These are phyloP conservation scores for Caloboletus inedulis DNA, from an alignment of 1,284 basidiomycete genomes.

Conservation along the genomic window DNA sequence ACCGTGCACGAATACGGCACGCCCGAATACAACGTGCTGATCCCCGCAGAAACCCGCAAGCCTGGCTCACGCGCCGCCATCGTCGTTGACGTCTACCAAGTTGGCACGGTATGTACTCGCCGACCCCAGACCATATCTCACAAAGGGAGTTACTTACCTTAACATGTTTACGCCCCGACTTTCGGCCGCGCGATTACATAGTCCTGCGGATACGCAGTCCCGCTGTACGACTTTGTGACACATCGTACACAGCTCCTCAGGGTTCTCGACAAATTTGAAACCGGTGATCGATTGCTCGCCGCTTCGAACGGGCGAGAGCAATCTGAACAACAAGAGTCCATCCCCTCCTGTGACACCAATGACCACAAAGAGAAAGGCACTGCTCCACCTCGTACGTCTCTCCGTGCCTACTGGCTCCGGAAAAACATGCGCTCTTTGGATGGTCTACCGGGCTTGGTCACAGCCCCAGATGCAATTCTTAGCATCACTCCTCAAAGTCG, in stretches of 20 bases:
- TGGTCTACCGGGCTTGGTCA: slow-evolving; percentile 40
- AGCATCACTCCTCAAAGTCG: slow-evolving; percentile 8
- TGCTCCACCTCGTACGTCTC: slow-evolving; percentile 31
- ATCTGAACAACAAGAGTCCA: background rate
- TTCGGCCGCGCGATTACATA: slow-evolving; percentile 19
- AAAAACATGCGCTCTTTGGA: slow-evolving; percentile 48
- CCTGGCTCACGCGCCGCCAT: slow-evolving; percentile 53
- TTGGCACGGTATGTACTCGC: slow-evolving; percentile 44
- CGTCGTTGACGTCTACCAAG: slow-evolving; percentile 49
- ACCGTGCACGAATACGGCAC: slow-evolving; percentile 52
- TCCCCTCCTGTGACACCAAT: slow-evolving; percentile 1
- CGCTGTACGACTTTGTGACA: slow-evolving; percentile 46
- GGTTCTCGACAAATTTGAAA: slow-evolving; percentile 32
- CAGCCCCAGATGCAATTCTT: slow-evolving; percentile 22
- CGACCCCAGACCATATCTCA: background rate
- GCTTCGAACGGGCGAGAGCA: background rate
- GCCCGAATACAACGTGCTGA: slow-evolving; percentile 44
- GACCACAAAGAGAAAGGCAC: slow-evolving; percentile 6
- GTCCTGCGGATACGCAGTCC: slow-evolving; percentile 56
- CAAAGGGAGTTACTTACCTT: background rate
- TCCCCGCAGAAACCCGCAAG: slow-evolving; percentile 42
- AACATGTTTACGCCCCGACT: background rate
- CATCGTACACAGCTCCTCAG: slow-evolving; percentile 42
- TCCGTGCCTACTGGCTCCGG: slow-evolving; percentile 46
- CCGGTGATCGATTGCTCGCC: slow-evolving; percentile 19